Percentiles rank a stretch among this genome's conserved stretches.
These are phyloP conservation scores for Stylonectria norvegica DNA, from an alignment of 2,329 filamentous ascomycete genomes.

Conservation along the genomic window DNA sequence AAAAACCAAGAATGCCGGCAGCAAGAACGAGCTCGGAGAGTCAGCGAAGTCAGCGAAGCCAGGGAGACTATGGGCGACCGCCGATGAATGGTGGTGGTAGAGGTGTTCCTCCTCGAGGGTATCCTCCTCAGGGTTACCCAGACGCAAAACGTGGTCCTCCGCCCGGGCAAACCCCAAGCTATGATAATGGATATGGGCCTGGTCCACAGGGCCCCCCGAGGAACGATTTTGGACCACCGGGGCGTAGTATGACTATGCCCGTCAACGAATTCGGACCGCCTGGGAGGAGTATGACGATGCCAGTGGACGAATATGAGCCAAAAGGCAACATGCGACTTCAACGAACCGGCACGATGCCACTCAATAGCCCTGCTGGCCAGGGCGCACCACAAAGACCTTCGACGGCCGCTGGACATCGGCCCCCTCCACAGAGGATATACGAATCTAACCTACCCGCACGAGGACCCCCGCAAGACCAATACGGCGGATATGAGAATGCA, in stretches of 20 bases:
- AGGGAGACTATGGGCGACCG: conserved; percentile 26
- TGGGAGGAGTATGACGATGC: not conserved
- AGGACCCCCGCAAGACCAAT: conserved; percentile 35
- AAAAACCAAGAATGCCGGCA: conserved; percentile 20
- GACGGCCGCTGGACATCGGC: conserved; percentile 51
- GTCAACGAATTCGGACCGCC: conserved; percentile 39
- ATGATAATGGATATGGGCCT: conserved; percentile 25
- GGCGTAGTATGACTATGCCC: conserved; percentile 62
- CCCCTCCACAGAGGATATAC: conserved; percentile 52
- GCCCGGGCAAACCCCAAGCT: conserved; percentile 25
- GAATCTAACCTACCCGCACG: conserved; percentile 37
- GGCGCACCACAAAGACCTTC: conserved; percentile 51
- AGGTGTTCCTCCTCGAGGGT: conserved; percentile 31
- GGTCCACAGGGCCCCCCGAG: conserved; percentile 27
- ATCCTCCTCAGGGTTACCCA: conserved; percentile 30
- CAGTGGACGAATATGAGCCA: conserved; percentile 42
- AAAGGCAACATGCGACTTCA: conserved; percentile 37
- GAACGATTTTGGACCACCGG: conserved; percentile 48
- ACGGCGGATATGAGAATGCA: conserved; percentile 21
- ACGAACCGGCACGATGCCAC: conserved; percentile 44
- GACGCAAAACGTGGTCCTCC: conserved; percentile 26
- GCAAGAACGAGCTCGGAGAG: conserved; percentile 26
- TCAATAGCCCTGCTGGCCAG: conserved; percentile 43
- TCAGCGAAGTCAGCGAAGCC: conserved; percentile 23
- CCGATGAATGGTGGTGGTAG: conserved; percentile 25